Percentiles rank a stretch among this genome's conserved stretches.
Evolutionary conservation across 192 early-diverging fungal genomes (phyloP).

Genomic region (Gamsiella multidivaricata): DNA sequence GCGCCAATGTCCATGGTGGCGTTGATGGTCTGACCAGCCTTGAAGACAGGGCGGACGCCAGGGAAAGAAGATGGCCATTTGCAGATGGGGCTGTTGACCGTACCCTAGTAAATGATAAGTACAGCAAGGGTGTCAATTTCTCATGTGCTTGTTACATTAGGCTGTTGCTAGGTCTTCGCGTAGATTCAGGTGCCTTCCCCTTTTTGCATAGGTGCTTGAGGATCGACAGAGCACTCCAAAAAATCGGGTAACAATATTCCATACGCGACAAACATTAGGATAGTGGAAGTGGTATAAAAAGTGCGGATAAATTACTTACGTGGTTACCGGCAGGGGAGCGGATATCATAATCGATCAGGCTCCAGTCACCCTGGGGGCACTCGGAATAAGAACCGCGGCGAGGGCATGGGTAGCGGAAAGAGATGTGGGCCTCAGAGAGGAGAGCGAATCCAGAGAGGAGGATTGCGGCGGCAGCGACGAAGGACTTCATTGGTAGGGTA

Average conservation of each 20-base stretch:
- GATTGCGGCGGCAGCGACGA: conserved; percentile 24
- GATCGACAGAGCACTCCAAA: too few relatives aligned
- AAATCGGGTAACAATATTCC: not conserved
- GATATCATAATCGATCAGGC: conserved; percentile 40
- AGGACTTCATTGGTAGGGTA: conserved; percentile 33
- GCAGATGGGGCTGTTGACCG: conserved; percentile 33
- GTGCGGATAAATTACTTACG: conserved; percentile 25
- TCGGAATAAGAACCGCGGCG: conserved; percentile 44
- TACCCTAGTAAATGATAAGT: conserved; percentile 9
- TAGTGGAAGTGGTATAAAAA: too few relatives aligned
- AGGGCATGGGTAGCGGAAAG: conserved; percentile 48
- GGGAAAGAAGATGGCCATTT: conserved; percentile 31
- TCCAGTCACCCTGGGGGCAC: conserved; percentile 41
- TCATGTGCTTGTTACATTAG: too few relatives aligned
- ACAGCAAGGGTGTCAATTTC: too few relatives aligned
- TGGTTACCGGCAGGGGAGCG: conserved; percentile 35
- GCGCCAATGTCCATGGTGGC: conserved; percentile 44
- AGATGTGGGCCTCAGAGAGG: conserved; percentile 42
- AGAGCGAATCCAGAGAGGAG: conserved; percentile 32
- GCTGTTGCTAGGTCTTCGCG: too few relatives aligned
- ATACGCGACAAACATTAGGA: too few relatives aligned
- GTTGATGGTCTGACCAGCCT: conserved; percentile 29
- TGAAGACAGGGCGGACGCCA: conserved; percentile 30
- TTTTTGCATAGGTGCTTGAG: too few relatives aligned
- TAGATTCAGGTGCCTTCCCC: too few relatives aligned